phyloP scores from a whole-genome alignment of 208 protist species.

The Trypanosoma boissoni region DNA sequence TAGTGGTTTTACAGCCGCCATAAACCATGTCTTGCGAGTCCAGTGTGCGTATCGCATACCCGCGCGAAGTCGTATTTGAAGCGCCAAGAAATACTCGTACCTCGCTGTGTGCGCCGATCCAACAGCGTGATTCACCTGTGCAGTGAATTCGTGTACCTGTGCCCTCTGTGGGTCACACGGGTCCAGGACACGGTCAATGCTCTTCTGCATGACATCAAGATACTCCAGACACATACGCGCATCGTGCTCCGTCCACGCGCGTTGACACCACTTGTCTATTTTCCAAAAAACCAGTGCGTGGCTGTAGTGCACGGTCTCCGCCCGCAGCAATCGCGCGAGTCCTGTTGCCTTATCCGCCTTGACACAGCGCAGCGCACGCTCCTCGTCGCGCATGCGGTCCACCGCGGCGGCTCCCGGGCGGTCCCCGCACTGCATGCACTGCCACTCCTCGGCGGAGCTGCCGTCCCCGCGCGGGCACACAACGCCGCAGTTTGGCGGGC shows the following conservation, averaged over 20 bases:
- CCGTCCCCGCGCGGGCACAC: constrained; percentile 26
- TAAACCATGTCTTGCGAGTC: constrained; percentile 31
- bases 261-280: constrained; percentile 29
- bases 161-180: constrained; percentile 25
- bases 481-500: constrained; percentile 24
- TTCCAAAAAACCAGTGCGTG: constrained; percentile 30
- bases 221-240: constrained; percentile 21
- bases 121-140: constrained; percentile 29
- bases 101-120: constrained; percentile 29
- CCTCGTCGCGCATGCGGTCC: constrained; percentile 15
- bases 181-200: constrained; percentile 24
- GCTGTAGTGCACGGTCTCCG: constrained; percentile 23
- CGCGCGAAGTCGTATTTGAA: constrained; percentile 19
- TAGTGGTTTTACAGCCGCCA: constrained; percentile 30
- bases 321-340: constrained; percentile 18
- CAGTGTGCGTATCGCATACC: constrained; percentile 28
- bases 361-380: constrained; percentile 10
- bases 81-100: constrained; percentile 28
- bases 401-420: constrained; percentile 12
- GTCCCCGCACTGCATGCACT: constrained; percentile 31
- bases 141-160: constrained; percentile 34
- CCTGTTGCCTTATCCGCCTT: constrained; percentile 35
- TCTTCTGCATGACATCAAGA: constrained; percentile 29
- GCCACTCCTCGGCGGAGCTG: constrained; percentile 7
- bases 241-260: constrained; percentile 25